A percentile compares a stretch with the other conserved stretches of the same genome.
Conservation (phyloP, 2,329 filamentous ascomycete species). For the Epichloe glyceriae region DNA sequence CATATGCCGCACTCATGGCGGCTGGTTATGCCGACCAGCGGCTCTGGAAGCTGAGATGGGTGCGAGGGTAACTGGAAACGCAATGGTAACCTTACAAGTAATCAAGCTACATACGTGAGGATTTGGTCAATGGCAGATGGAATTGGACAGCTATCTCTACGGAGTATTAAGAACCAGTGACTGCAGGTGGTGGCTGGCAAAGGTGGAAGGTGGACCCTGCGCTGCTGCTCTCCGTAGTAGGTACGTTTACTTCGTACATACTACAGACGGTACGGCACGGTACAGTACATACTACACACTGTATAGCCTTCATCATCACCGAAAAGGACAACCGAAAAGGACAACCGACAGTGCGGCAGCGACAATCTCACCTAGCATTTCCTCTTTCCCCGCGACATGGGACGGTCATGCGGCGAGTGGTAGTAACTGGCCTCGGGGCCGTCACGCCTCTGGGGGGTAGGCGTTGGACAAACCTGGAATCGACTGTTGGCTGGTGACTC, state of each 20-base stretch:
- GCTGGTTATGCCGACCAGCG: not conserved
- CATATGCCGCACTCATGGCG: conserved; percentile 1
- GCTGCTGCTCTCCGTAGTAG: no score
- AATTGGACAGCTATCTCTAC: no score
- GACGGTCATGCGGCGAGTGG: conserved; percentile 54
- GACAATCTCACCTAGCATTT: not conserved
- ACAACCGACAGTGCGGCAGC: not conserved
- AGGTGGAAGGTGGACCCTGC: no score
- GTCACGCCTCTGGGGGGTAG: conserved; percentile 77
- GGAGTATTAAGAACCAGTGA: no score
- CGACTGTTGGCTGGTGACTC: conserved; percentile 68
- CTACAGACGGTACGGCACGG: no score
- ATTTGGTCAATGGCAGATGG: no score
- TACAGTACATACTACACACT: no score
- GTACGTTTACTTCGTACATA: no score
- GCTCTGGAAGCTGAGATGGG: not conserved
- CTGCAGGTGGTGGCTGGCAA: no score
- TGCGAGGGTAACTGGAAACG: not conserved
- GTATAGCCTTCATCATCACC: not conserved
- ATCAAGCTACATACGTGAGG: no score
- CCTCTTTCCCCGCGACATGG: conserved; percentile 19
- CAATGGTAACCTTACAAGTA: not conserved
- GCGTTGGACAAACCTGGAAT: conserved; percentile 64
- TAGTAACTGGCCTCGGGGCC: conserved; percentile 72
- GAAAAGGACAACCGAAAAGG: no score